Evolutionary conservation across 2,329 filamentous ascomycete genomes (phyloP).

Genomic region (Cercospora citrullina): DNA sequence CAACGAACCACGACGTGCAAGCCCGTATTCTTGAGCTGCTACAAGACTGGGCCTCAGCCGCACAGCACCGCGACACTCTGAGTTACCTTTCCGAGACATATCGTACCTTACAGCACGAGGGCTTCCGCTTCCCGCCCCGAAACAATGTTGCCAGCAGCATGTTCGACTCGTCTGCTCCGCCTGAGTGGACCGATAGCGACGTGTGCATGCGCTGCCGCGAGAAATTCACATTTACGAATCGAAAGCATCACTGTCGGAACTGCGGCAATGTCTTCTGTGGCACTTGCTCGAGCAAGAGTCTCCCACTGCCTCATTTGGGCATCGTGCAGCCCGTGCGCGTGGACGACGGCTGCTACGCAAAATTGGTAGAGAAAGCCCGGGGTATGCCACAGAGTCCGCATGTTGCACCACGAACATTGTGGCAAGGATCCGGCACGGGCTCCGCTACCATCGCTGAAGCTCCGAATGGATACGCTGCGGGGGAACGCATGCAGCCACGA

Average conservation of each 20-base stretch:
- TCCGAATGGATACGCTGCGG: not conserved
- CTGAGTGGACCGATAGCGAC: constrained; percentile 96
- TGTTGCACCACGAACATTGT: constrained; percentile 54
- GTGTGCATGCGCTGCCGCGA: constrained; percentile 98
- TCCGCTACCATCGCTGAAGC: constrained; percentile 10
- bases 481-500: constrained; percentile 76
- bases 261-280: constrained; percentile 98
- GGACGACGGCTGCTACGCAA: constrained; percentile 92
- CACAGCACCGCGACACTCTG: constrained; percentile 79
- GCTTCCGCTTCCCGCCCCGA: constrained; percentile 85
- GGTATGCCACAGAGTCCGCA: constrained; percentile 40
- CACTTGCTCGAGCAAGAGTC: constrained; percentile 84
- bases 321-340: constrained; percentile 90
- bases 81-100: constrained; percentile 89
- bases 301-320: constrained; percentile 87
- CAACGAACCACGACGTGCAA: constrained; percentile 82
- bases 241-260: constrained; percentile 97
- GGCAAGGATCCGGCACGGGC: constrained; percentile 50
- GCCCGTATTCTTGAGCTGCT: constrained; percentile 90
- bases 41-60: constrained; percentile 88
- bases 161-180: constrained; percentile 96
- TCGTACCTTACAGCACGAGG: constrained; percentile 75
- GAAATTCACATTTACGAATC: constrained; percentile 93
- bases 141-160: constrained; percentile 90
- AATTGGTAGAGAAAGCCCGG: constrained; percentile 72